Evolutionary conservation across 1,284 basidiomycete genomes (phyloP).

Genomic region (Irpex sp.): DNA sequence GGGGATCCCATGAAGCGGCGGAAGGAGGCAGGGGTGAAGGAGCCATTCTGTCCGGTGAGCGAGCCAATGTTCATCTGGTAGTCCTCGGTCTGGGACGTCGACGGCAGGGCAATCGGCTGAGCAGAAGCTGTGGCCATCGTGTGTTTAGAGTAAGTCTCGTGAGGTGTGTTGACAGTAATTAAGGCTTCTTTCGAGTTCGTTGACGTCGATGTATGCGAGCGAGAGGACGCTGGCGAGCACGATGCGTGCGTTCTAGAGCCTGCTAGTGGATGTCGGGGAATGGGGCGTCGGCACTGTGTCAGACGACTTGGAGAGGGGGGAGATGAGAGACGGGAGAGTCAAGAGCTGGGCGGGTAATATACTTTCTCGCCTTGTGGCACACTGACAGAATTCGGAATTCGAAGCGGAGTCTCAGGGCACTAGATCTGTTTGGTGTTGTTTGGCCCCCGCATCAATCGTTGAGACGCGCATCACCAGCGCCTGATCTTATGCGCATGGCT

Average conservation of each 20-base stretch:
- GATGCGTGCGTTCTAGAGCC: neutral
- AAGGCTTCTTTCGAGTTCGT: neutral
- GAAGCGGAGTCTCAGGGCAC: slow-evolving; percentile 3
- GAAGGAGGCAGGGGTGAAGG: slow-evolving; percentile 62
- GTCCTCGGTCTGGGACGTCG: slow-evolving; percentile 27
- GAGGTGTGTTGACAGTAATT: neutral
- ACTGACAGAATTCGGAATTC: slow-evolving; percentile 4
- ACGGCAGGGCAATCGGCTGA: slow-evolving; percentile 49
- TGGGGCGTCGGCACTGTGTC: slow-evolving; percentile 10
- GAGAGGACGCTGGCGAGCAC: slow-evolving; percentile 1
- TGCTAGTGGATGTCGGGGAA: neutral
- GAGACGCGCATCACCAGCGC: neutral
- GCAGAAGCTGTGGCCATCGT: slow-evolving; percentile 32
- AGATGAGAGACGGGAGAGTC: slow-evolving; percentile 4
- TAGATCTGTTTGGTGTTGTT: slow-evolving; percentile 3
- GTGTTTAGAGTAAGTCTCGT: slow-evolving; percentile 9
- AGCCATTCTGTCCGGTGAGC: slow-evolving; percentile 42
- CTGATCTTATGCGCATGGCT: neutral
- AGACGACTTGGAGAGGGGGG: slow-evolving; percentile 10
- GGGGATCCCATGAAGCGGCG: slow-evolving; percentile 68
- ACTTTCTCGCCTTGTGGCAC: slow-evolving; percentile 7
- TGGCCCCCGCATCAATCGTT: neutral
- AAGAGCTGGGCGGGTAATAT: slow-evolving; percentile 18
- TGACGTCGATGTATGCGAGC: slow-evolving; percentile 2
- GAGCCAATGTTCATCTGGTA: slow-evolving; percentile 43